Base-by-base conservation (phyloP, 2,329 filamentous ascomycete genomes). In the Plectosphaerella cucumerina region DNA sequence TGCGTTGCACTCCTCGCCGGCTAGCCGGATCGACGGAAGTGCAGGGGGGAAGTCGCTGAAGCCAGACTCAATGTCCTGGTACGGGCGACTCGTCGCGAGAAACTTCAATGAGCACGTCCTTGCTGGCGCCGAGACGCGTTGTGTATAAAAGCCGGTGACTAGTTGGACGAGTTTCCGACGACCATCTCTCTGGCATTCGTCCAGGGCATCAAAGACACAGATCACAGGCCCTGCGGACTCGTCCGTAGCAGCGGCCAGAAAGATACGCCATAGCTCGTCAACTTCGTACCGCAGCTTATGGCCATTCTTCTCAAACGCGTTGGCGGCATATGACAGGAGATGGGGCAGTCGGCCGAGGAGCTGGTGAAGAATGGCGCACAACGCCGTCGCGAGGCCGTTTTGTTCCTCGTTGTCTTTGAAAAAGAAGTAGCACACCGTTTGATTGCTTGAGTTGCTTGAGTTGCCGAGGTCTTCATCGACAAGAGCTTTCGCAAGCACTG, bases 361-460 rank as follows among this genome's bases (percentile, higher is more conserved):
- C 46, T 73, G 67, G 57, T 71, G 66, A 0, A 72, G 58, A 12
- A 71, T 22, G 5, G 65, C 62, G 37, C 63, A 70, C 1, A 73
- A 42, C 5, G 66, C 68, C 6, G 21, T 58, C 9, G 51, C 39
- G 39, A 65, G 35, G 33, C 48, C 56, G 20, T 65, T 63, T 48
- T 71, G 65, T 3, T 64, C 56, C 0, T 65, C 31, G 31, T 34
- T 34, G 31, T 34, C 31, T 14, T 34, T 34, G 31, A 34, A 34
- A 14, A 34, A 34, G 54, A 69, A 72, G 54, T 63, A 70, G 47
- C 64, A 68, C 6, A 64, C 58, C 2, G 60, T 59, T 21, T 34
- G 37, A n/a, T n/a, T n/a, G n/a, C n/a, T n/a, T n/a, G n/a, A n/a
- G 23, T 52, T 15, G 14, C 47, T 49, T 6, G 41, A 50, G 26